Percentiles rank a stretch among this genome's conserved stretches.
phyloP scores from a whole-genome alignment of 2,329 filamentous ascomycete species.

The Microcera coccophila region DNA sequence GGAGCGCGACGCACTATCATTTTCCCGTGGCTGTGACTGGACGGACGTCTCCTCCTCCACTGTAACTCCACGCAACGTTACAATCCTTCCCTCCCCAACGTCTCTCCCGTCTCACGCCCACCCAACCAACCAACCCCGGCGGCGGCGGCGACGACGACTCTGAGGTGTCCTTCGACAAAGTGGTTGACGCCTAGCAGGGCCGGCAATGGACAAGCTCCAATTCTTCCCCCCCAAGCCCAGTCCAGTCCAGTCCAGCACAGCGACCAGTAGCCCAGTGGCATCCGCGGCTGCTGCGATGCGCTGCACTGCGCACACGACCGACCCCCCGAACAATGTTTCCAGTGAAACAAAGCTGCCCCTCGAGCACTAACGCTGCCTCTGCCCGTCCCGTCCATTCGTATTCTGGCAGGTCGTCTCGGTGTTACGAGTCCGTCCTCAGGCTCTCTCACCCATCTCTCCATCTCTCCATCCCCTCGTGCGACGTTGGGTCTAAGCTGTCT shows the following conservation, averaged over 20 bases:
- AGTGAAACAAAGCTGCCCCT: constrained; percentile 3
- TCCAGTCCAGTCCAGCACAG: neutral
- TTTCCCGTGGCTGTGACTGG: too few relatives aligned
- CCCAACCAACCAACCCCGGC: neutral
- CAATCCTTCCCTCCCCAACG: neutral
- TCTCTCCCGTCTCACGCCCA: neutral
- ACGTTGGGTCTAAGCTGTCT: constrained; percentile 18
- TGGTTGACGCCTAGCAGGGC: too few relatives aligned
- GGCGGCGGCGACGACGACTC: neutral
- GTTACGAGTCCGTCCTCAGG: constrained; percentile 6
- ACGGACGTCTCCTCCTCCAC: too few relatives aligned
- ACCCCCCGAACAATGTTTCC: constrained; percentile 8
- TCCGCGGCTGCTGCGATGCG: too few relatives aligned
- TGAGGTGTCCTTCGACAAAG: neutral
- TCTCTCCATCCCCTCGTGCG: constrained; percentile 13
- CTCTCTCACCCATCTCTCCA: constrained; percentile 19
- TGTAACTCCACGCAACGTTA: constrained; percentile 1
- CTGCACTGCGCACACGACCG: neutral
- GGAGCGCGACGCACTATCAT: too few relatives aligned
- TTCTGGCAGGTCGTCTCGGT: neutral
- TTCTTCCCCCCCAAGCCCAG: too few relatives aligned
- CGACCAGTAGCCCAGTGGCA: too few relatives aligned
- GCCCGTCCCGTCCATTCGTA: constrained; percentile 8
- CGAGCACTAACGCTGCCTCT: constrained; percentile 8
- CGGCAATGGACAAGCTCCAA: too few relatives aligned